Percentiles rank a stretch among this genome's conserved stretches.
phyloP scores from a whole-genome alignment of 208 protist species.

The Acanthamoeba royreba region DNA sequence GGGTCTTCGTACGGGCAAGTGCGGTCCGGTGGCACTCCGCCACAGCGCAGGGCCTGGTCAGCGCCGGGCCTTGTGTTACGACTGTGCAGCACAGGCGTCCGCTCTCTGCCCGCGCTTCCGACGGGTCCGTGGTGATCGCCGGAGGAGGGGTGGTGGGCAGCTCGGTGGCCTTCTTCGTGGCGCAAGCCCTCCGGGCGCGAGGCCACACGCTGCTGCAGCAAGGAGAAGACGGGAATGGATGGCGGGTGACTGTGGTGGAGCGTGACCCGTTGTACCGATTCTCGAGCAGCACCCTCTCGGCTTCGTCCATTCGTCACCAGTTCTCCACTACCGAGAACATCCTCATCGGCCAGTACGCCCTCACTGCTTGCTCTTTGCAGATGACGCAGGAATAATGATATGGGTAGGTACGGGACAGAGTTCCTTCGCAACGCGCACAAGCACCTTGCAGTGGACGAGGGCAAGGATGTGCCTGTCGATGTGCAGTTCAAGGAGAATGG shows the following conservation, averaged over 20 bases:
- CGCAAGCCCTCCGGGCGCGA: neutral
- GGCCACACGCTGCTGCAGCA: neutral
- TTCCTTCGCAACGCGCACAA: neutral
- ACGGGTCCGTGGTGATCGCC: neutral
- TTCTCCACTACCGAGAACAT: conserved; percentile 26
- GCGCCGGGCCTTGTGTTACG: neutral
- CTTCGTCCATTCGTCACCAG: conserved; percentile 24
- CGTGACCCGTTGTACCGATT: neutral
- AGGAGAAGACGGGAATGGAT: neutral
- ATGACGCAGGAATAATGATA: neutral
- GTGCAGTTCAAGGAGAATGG: conserved; percentile 27
- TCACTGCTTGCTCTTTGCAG: neutral
- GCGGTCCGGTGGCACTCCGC: too few species aligned
- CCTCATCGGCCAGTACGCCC: neutral
- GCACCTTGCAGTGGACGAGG: neutral
- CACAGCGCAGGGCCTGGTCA: too few species aligned
- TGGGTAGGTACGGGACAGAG: neutral
- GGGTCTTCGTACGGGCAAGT: too few species aligned
- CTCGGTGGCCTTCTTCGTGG: conserved; percentile 1
- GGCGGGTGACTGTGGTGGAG: neutral
- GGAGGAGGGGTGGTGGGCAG: neutral
- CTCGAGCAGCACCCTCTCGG: neutral
- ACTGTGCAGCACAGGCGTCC: neutral
- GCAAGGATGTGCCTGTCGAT: neutral
- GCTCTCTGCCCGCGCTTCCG: neutral